Conservation (phyloP, 23 red algal species). For the Pyropia haitanensis region DNA sequence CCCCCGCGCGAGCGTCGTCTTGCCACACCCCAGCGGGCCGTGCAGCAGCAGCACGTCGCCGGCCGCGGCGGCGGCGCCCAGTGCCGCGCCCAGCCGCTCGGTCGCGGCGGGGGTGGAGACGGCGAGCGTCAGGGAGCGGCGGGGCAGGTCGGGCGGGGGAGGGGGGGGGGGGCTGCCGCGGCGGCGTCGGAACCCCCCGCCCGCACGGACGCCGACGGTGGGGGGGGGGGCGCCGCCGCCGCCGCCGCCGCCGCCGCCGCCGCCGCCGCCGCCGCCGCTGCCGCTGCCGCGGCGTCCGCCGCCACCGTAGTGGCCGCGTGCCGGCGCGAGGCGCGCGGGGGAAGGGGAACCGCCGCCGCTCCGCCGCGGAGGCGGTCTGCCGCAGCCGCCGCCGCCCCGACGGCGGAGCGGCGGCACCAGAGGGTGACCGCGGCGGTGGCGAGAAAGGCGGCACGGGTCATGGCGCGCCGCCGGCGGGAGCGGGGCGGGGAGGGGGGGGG, state of each 20-base stretch:
- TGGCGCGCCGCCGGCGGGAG: too few species aligned
- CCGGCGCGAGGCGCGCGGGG: too few species aligned
- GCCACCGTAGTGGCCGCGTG: too few species aligned
- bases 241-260: not conserved
- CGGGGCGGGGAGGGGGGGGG: too few species aligned
- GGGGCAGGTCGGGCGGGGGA: not conserved
- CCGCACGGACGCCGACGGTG: not conserved
- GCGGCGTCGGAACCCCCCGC: not conserved
- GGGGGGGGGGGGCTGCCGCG: not conserved
- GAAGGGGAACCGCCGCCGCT: too few species aligned
- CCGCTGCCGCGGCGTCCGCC: too few species aligned
- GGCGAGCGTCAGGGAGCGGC: not conserved
- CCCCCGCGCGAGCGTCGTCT: slow-evolving; percentile 71
- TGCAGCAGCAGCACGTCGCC: slow-evolving; percentile 69
- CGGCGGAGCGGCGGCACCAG: too few species aligned
- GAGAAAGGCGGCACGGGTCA: too few species aligned
- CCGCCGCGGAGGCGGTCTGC: too few species aligned
- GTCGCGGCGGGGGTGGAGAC: slow-evolving; percentile 10
- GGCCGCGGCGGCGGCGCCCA: slow-evolving; percentile 18
- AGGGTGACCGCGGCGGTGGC: too few species aligned
- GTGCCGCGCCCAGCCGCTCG: slow-evolving; percentile 24
- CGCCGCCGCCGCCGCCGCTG: not conserved
- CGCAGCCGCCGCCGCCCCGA: too few species aligned
- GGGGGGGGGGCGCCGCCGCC: not conserved
- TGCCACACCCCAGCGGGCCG: slow-evolving; percentile 65